Base-by-base conservation (phyloP, 2,329 filamentous ascomycete genomes). In the Colletotrichum sp. region DNA sequence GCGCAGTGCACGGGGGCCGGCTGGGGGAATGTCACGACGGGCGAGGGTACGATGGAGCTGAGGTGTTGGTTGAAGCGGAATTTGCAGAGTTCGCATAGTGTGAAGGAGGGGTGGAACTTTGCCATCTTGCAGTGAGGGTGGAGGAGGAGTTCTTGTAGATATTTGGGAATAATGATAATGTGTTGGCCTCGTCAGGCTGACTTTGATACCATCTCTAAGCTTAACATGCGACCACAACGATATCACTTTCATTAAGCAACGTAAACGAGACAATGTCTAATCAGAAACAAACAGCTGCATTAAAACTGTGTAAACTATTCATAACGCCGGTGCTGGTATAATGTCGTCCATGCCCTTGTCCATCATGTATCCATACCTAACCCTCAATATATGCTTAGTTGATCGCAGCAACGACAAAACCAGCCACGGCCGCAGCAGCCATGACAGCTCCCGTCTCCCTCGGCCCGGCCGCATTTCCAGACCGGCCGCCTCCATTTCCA, bases 41-140 rank as follows among this genome's bases (percentile, higher is more conserved):
- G 87, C 61, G 74, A 81, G 13, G 84, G 84, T 2, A 55, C 44
- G 6, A 80, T 81, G 49, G 81, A 84, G 70, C 86, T 87, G 69
- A 81, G 82, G 7, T 89, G 88, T 78, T 89, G 84, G 84, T 77
- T 89, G 71, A 89, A 89, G 80, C 81, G 81, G 8, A 79, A 83
- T 39, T 75, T 89, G 75, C 81, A 78, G 67, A 78, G 77, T 62
- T 71, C 82, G 5, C 84, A 84, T 61, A 75, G 78, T 12, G 82
- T 83, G 3, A 82, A 83, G 39, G 62, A 78, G 5, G 84, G 83
- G 3, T 89, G 87, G 87, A 83, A 85, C 8, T 89, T 89, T 82
- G 86, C 86, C 6, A 79, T 87, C 22, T 79, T 88, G 63, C 67
- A 73, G 69, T 75, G 39, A 68, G 3, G 13, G 57, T 11, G 19